Percentiles rank a stretch among this genome's conserved stretches.
Conservation (phyloP, 139 green algal genomes). For the Chlorella ohadii region DNA sequence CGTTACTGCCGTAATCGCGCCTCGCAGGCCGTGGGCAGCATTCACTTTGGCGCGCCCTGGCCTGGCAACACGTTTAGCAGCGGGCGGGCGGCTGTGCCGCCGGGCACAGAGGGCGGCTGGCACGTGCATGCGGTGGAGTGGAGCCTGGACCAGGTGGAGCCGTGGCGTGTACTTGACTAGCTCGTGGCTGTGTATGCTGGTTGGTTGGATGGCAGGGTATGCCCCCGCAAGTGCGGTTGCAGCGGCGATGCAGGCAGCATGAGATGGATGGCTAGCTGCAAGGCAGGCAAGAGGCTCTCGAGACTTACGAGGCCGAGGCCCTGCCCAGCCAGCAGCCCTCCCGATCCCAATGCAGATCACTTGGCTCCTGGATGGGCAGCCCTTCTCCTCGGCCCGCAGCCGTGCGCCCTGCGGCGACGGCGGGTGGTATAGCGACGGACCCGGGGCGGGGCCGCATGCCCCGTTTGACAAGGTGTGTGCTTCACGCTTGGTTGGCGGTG, state of each 20-base stretch:
- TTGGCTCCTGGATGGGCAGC: conserved; percentile 2
- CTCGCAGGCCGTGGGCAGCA: neutral
- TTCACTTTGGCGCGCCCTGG: neutral
- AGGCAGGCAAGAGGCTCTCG: no score
- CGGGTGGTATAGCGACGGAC: neutral
- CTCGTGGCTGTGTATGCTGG: no score
- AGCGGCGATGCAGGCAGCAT: no score
- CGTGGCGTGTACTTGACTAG: no score
- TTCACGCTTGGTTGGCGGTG: no score
- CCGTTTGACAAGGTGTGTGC: conserved; percentile 1
- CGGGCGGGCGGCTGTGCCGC: neutral
- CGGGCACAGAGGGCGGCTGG: neutral
- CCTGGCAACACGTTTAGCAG: neutral
- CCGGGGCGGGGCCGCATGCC: neutral
- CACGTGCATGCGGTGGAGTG: neutral
- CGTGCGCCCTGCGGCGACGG: neutral
- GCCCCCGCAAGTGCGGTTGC: no score
- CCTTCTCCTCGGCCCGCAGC: neutral
- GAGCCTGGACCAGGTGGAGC: neutral
- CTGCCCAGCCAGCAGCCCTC: neutral
- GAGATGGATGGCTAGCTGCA: no score
- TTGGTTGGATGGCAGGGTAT: no score
- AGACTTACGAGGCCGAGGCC: no score
- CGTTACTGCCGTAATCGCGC: no score
- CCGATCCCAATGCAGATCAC: neutral